Conservation (phyloP, 768 basidiomycete genomes). For the Jaapia argillacea region DNA sequence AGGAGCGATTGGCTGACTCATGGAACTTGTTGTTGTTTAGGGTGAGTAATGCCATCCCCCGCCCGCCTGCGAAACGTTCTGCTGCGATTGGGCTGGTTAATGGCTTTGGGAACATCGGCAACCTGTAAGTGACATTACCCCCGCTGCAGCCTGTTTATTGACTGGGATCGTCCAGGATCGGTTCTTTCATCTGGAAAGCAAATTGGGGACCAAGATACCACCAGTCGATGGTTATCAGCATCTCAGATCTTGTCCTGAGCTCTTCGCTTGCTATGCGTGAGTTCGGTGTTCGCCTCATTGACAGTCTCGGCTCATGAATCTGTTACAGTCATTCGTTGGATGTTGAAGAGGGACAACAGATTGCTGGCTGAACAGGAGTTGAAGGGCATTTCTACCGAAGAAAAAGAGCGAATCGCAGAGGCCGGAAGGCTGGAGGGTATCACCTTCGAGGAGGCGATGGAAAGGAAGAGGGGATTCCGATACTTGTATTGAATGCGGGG, state of each 20-base stretch:
- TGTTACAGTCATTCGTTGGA: not conserved
- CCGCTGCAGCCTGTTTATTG: constrained; percentile 5
- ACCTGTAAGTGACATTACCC: constrained; percentile 3
- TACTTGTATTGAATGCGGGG: not conserved
- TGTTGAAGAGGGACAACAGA: not conserved
- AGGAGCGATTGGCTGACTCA: no score
- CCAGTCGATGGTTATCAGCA: constrained; percentile 19
- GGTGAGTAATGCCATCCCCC: constrained; percentile 6
- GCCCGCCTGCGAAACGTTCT: constrained; percentile 11
- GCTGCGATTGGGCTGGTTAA: constrained; percentile 13
- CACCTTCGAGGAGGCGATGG: not conserved
- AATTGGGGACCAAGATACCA: constrained; percentile 8
- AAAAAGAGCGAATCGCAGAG: not conserved
- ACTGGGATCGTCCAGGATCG: constrained; percentile 8
- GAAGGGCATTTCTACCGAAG: not conserved
- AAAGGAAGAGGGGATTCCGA: constrained; percentile 11
- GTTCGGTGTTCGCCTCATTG: not conserved
- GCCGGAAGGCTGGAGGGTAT: constrained; percentile 27
- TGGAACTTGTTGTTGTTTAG: not conserved
- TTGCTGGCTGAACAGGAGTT: not conserved
- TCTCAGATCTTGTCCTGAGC: constrained; percentile 8
- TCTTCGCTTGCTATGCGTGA: constrained; percentile 1
- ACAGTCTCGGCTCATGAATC: not conserved
- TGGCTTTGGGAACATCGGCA: constrained; percentile 6
- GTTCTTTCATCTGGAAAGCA: constrained; percentile 6